Conservation (phyloP, 2,329 filamentous ascomycete genomes). For the Fusarium armeniacum region DNA sequence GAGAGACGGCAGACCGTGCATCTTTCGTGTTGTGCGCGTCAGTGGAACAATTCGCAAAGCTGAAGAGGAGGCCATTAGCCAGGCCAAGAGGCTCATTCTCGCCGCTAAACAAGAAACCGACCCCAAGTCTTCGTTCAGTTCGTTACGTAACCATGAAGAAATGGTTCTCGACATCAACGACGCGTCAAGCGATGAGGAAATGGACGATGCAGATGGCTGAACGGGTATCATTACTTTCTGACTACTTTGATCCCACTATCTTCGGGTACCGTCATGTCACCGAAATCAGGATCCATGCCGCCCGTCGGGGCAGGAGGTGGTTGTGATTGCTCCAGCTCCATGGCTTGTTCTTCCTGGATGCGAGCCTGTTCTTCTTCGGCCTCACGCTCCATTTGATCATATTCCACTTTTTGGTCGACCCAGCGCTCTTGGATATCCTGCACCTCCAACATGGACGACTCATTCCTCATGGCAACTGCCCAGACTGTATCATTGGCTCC, state of each 20-base stretch:
- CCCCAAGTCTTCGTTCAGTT: slow-evolving; percentile 41
- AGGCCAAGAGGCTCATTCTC: slow-evolving; percentile 79
- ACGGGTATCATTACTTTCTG: slow-evolving; percentile 70
- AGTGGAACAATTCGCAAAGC: slow-evolving; percentile 94
- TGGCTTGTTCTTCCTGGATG: slow-evolving; percentile 55
- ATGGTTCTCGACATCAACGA: slow-evolving; percentile 61
- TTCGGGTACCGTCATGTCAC: slow-evolving; percentile 64
- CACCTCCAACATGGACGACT: slow-evolving; percentile 81
- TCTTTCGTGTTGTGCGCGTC: slow-evolving; percentile 87
- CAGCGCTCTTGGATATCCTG: slow-evolving; percentile 95
- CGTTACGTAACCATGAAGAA: slow-evolving; percentile 51
- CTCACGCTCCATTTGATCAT: slow-evolving; percentile 82
- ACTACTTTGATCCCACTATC: slow-evolving; percentile 80
- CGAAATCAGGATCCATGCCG: slow-evolving; percentile 62
- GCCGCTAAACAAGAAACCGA: slow-evolving; percentile 67
- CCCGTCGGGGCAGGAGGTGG: slow-evolving; percentile 43
- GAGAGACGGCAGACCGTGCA: slow-evolving; percentile 73
- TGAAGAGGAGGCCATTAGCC: slow-evolving; percentile 88
- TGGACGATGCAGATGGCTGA: slow-evolving; percentile 61
- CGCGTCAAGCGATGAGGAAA: slow-evolving; percentile 61
- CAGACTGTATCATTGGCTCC: slow-evolving; percentile 97
- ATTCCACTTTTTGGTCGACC: slow-evolving; percentile 90
- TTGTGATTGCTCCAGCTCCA: slow-evolving; percentile 54
- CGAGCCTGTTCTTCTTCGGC: slow-evolving; percentile 82
- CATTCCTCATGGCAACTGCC: slow-evolving; percentile 91